Evolutionary conservation across 345 rosid species (phyloP).

Genomic region (Gossypium rotundifolium): DNA sequence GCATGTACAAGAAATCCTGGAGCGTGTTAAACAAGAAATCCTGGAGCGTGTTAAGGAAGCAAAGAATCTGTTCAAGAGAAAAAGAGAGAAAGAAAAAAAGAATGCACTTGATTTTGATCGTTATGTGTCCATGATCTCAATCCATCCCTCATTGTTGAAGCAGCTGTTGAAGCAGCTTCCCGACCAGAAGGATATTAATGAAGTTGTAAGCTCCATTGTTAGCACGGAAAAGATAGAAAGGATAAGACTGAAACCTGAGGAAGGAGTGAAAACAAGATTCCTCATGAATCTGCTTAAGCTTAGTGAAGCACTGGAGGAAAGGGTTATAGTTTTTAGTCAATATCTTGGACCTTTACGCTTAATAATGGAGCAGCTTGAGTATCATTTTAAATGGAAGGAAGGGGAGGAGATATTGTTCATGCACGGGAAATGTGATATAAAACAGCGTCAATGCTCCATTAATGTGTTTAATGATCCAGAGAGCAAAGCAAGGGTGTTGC

Average conservation of each 20-base stretch:
- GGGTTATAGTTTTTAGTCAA: constrained; percentile 70
- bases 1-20: background rate
- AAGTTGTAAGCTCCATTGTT: background rate
- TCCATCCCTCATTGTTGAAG: constrained; percentile 56
- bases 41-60: background rate
- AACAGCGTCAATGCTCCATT: constrained; percentile 43
- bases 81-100: background rate
- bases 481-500: constrained; percentile 52
- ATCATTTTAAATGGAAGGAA: constrained; percentile 37
- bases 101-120: constrained; percentile 18
- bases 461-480: constrained; percentile 43
- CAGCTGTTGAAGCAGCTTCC: constrained; percentile 14
- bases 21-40: background rate
- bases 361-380: constrained; percentile 34
- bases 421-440: constrained; percentile 37
- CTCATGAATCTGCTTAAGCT: constrained; percentile 44
- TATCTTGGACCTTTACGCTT: constrained; percentile 41
- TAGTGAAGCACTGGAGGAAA: constrained; percentile 38
- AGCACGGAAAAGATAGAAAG: constrained; percentile 16
- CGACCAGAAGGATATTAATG: background rate
- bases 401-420: constrained; percentile 43
- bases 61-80: background rate
- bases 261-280: constrained; percentile 62
- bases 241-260: constrained; percentile 26
- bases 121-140: constrained; percentile 39